Evolutionary conservation across 805 yeast species (phyloP).

Genomic region (Groenewaldozyma salmanticensis): DNA sequence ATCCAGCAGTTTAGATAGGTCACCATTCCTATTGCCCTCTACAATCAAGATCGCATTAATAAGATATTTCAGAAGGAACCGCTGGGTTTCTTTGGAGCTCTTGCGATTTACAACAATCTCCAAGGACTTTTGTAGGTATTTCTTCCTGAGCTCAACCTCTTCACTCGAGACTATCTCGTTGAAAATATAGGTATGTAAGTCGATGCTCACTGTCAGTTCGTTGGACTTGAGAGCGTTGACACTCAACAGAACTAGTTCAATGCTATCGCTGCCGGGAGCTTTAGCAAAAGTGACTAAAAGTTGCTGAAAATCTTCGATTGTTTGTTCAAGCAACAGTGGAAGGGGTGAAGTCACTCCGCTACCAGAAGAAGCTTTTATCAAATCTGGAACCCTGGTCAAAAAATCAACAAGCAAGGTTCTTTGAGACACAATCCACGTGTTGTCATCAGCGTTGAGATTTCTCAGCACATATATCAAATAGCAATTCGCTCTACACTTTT

Average conservation of each 20-base stretch:
- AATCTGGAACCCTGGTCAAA: slow-evolving; percentile 34
- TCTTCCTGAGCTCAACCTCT: slow-evolving; percentile 38
- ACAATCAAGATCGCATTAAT: slow-evolving; percentile 56
- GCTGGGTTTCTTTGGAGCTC: slow-evolving; percentile 41
- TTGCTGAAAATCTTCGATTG: slow-evolving; percentile 51
- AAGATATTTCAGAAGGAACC: slow-evolving; percentile 51
- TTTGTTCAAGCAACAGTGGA: slow-evolving; percentile 64
- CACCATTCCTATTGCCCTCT: slow-evolving; percentile 45
- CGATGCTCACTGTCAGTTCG: slow-evolving; percentile 37
- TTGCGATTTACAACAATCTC: slow-evolving; percentile 39
- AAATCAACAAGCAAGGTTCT: slow-evolving; percentile 33
- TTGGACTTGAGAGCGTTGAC: slow-evolving; percentile 34
- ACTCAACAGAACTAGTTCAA: slow-evolving; percentile 31
- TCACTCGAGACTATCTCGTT: slow-evolving; percentile 42
- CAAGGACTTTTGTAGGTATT: slow-evolving; percentile 43
- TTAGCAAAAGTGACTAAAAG: slow-evolving; percentile 34
- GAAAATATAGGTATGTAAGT: slow-evolving; percentile 50
- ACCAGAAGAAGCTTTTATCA: slow-evolving; percentile 33
- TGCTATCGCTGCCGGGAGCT: slow-evolving; percentile 23
- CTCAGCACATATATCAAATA: slow-evolving; percentile 59
- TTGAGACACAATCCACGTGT: slow-evolving; percentile 51
- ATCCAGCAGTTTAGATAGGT: slow-evolving; percentile 38
- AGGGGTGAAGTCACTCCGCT: slow-evolving; percentile 45
- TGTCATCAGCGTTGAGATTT: slow-evolving; percentile 39
- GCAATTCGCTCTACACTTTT: slow-evolving; percentile 55